phyloP scores from a whole-genome alignment of 2,329 filamentous ascomycete genomes.

The Colletotrichum lini region DNA sequence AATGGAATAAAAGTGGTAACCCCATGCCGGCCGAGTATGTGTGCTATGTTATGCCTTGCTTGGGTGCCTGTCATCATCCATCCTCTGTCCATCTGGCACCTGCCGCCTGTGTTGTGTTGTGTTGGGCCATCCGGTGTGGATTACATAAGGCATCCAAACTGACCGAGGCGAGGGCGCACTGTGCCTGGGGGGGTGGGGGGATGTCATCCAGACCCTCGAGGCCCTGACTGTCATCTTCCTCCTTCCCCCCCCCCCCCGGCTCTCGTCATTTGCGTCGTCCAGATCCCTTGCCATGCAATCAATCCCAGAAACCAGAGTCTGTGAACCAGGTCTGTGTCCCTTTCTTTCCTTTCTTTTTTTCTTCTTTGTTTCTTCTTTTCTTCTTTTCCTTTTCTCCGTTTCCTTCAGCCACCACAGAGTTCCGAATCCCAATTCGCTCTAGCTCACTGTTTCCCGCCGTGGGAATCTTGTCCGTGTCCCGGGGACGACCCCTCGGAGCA shows the following conservation, averaged over 20 bases:
- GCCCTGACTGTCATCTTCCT: neutral
- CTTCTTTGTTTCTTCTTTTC: neutral
- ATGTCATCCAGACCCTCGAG: constrained; percentile 20
- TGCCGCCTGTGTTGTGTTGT: neutral
- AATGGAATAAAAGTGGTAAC: no score
- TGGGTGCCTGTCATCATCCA: no score
- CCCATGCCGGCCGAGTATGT: no score
- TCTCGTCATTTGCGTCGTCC: constrained; percentile 36
- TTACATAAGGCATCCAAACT: neutral
- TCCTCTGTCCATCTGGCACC: neutral
- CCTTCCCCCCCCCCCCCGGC: constrained; percentile 18
- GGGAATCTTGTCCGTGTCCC: constrained; percentile 2
- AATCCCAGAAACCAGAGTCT: constrained; percentile 25
- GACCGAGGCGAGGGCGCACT: neutral
- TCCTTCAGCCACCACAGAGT: neutral
- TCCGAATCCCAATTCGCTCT: neutral
- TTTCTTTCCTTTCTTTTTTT: neutral
- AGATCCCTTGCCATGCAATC: constrained; percentile 22
- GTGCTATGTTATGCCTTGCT: no score
- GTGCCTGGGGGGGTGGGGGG: neutral
- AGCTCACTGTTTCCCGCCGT: neutral
- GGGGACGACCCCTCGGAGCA: neutral
- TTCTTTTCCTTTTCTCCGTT: neutral
- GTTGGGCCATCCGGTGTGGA: neutral
- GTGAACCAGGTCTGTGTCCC: constrained; percentile 29